A percentile compares a stretch with the other conserved stretches of the same genome.
phyloP scores from a whole-genome alignment of 2,329 filamentous ascomycete species.

The Pseudogymnoascus sp. region DNA sequence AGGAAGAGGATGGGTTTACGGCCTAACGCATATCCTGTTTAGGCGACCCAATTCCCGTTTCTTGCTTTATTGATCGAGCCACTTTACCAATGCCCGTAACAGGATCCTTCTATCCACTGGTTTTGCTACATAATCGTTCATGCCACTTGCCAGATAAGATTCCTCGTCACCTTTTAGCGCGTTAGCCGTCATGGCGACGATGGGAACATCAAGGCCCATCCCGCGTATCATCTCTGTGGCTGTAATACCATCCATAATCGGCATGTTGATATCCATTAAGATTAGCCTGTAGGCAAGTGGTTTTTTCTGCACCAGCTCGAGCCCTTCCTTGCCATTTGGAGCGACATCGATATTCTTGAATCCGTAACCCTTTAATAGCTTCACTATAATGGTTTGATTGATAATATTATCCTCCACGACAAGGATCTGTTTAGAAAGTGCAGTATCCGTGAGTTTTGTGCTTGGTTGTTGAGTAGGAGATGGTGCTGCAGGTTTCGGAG shows the following conservation, averaged over 20 bases:
- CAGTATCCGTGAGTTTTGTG: slow-evolving; percentile 29
- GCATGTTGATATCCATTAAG: slow-evolving; percentile 54
- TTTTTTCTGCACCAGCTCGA: slow-evolving; percentile 33
- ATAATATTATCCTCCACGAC: slow-evolving; percentile 36
- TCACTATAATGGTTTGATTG: slow-evolving; percentile 35
- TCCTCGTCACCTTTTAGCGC: slow-evolving; percentile 49
- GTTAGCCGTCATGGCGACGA: slow-evolving; percentile 48
- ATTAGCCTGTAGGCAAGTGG: slow-evolving; percentile 38
- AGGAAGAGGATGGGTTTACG: too few relatives aligned
- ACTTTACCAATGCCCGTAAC: background rate
- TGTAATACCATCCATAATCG: slow-evolving; percentile 46
- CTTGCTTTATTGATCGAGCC: background rate
- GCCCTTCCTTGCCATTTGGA: slow-evolving; percentile 35
- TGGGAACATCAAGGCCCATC: slow-evolving; percentile 32
- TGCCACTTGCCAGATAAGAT: slow-evolving; percentile 35
- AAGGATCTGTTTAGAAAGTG: slow-evolving; percentile 32
- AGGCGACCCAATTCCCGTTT: background rate
- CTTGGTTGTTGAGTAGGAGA: slow-evolving; percentile 22
- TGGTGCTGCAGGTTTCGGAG: background rate
- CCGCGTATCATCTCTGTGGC: slow-evolving; percentile 42
- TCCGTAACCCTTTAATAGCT: slow-evolving; percentile 32
- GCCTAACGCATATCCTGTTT: too few relatives aligned
- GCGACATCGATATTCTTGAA: slow-evolving; percentile 35
- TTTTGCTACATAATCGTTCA: background rate
- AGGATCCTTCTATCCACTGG: background rate